Percentiles rank a stretch among this genome's conserved stretches.
Conservation (phyloP, 768 basidiomycete species). For the Rhizopogon vulgaris region DNA sequence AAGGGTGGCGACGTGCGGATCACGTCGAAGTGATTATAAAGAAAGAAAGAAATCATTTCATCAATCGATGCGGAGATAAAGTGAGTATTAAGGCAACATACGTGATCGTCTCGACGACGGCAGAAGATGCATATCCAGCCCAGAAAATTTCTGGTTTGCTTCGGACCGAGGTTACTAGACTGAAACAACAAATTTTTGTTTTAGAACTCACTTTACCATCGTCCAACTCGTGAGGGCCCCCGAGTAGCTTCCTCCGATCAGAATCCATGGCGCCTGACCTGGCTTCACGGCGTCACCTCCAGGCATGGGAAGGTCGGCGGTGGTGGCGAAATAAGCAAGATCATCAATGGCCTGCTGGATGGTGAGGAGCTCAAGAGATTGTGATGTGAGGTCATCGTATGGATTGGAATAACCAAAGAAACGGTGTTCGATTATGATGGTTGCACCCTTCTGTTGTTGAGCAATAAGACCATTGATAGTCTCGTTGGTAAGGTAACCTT, state of each 20-base stretch:
- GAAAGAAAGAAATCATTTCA: not conserved
- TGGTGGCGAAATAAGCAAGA: slow-evolving; percentile 65
- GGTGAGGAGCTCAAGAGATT: slow-evolving; percentile 55
- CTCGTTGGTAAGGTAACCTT: slow-evolving; percentile 53
- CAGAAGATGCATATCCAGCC: slow-evolving; percentile 42
- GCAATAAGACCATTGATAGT: slow-evolving; percentile 63
- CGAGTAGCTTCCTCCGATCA: slow-evolving; percentile 39
- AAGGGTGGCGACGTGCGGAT: no score
- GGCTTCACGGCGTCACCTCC: slow-evolving; percentile 56
- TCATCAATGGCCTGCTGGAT: slow-evolving; percentile 74
- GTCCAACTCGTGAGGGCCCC: slow-evolving; percentile 55
- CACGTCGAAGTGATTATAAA: no score
- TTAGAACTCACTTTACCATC: slow-evolving; percentile 52
- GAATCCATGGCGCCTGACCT: slow-evolving; percentile 36
- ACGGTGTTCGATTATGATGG: slow-evolving; percentile 65
- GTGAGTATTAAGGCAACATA: slow-evolving; percentile 14
- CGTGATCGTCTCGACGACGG: slow-evolving; percentile 40
- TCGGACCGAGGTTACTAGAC: slow-evolving; percentile 3
- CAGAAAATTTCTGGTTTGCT: slow-evolving; percentile 35
- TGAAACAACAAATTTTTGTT: not conserved
- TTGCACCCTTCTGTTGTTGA: slow-evolving; percentile 57
- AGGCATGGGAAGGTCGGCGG: slow-evolving; percentile 61
- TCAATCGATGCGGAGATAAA: not conserved
- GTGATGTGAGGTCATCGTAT: slow-evolving; percentile 46
- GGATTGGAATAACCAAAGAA: slow-evolving; percentile 76